Evolutionary conservation across 805 yeast species (phyloP), one percentile per base, ranked within the genome.

Genomic region (Metschnikowia sp.): DNA sequence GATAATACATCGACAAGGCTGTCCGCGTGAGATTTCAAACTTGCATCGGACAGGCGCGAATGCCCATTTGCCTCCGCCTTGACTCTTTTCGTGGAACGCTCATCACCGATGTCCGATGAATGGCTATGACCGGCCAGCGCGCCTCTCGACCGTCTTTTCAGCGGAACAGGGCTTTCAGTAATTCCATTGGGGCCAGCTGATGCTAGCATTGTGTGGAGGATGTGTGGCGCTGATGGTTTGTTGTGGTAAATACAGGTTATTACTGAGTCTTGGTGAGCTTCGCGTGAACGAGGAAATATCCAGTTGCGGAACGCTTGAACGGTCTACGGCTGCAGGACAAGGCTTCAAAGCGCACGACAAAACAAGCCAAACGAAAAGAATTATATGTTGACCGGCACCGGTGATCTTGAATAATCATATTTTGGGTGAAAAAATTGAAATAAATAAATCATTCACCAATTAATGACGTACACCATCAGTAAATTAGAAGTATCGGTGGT

Each of bases 1-100:
- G 75, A 63, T 33, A 75, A 62, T 45, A 81, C 51, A 6, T 74
- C 68, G 0, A 78, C 76, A 28, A 50, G 49, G n/a, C 40, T 29
- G 19, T 38, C 46, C 28, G 38, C 46, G 13, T 22, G 37, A n/a
- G 10, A 9, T 18, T 8, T 30, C 2, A n/a, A 34, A 34, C 29
- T 13, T 2, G 39, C 22, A n/a, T 6, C 9, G 4, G 39, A 2
- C 10, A 12, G 10, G 8, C 28, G 32, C 15, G 32, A 11, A 7
- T 33, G 37, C 18, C 35, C 43, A 13, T 32, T 42, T 15, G 41
- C 28, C 32, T 50, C 50, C 5, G 47, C 18, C 38, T 47, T 50
- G 32, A 41, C n/a, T 39, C 46, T 40, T 34, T 46, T 46, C 15
- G 39, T 36, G 28, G 40, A 7, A 5, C 48, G 43, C 44, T 39